These are phyloP conservation scores for Sporothrix inflata DNA, from an alignment of 2,329 filamentous ascomycete genomes.

Conservation along the genomic window DNA sequence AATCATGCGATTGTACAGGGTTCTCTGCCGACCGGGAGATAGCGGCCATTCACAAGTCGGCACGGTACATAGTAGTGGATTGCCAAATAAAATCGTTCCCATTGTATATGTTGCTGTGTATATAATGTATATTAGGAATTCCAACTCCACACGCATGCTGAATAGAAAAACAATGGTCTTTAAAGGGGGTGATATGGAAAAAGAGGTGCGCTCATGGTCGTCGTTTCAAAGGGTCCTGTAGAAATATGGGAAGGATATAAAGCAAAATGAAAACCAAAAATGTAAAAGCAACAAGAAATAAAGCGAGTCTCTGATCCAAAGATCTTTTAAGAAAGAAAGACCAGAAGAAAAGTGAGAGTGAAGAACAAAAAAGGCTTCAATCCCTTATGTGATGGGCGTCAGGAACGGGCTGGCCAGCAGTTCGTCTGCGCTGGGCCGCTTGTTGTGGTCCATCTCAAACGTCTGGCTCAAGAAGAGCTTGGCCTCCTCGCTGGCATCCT, in stretches of 20 bases:
- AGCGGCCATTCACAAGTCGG: too few species aligned
- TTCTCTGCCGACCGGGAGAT: too few species aligned
- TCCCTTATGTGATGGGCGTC: slow-evolving; percentile 61
- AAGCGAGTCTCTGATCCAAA: neutral
- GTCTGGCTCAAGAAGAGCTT: slow-evolving; percentile 82
- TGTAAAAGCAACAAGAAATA: neutral
- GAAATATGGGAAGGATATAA: slow-evolving; percentile 14
- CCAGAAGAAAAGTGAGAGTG: neutral
- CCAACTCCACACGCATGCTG: slow-evolving; percentile 31
- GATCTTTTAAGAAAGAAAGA: neutral
- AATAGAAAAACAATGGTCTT: slow-evolving; percentile 9
- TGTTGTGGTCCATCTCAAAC: slow-evolving; percentile 94
- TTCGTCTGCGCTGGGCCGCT: slow-evolving; percentile 89
- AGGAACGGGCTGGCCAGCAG: slow-evolving; percentile 83
- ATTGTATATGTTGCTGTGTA: slow-evolving; percentile 25
- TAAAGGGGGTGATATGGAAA: slow-evolving; percentile 1
- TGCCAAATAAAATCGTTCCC: neutral
- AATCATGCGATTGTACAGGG: too few species aligned
- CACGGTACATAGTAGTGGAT: neutral
- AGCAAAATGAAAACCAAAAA: neutral
- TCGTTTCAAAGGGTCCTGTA: slow-evolving; percentile 9
- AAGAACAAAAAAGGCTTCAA: neutral
- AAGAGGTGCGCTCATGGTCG: slow-evolving; percentile 10
- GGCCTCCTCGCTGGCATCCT: slow-evolving; percentile 82
- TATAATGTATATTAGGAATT: slow-evolving; percentile 19